Evolutionary conservation across 306 rosid species (phyloP), one percentile per base, ranked within the genome.

Genomic region (Crotalaria pallida): DNA sequence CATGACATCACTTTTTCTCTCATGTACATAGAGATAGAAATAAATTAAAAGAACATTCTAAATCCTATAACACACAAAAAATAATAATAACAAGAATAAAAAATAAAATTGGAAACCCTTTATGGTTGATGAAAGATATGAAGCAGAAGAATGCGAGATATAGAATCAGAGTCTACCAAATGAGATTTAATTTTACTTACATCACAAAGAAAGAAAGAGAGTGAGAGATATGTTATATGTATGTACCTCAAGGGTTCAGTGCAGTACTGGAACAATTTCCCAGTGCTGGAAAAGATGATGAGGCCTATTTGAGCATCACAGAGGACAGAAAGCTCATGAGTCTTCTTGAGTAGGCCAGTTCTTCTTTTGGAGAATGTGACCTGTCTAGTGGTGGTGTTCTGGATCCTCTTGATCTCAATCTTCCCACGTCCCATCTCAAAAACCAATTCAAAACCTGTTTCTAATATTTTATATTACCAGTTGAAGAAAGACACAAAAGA

Each of bases 291-390:
- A 81, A 89, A 89, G 67, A 89, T 53, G 53, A 89, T 75, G 58
- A 87, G 87, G 1, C 85, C 92, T 19, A 89, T 89, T 41, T 89
- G 83, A 7, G 92, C 96, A 34, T 89, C 96, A 29, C 96, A 89
- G 0, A 89, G 80, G 10, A 89, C 89, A 16, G 92, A 85, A n/a
- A 89, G 96, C 24, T 89, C 96, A 44, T 73, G 86, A 1, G 96
- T 87, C 75, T 89, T 89, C 85, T 89, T 89, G 19, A 89, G 11
- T 7, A 89, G 69, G 0, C 96, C 90, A 0, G 62, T 67, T 41
- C 92, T 50, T 41, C 96, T 77, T 65, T 89, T 89, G 0, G 87
- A 76, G 69, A 89, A 89, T 0, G 96, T 87, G 1, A 87, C 89
- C 34, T 89, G 96, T 75, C 96, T 81, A 2, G 84, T 78, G 49